phyloP scores from a whole-genome alignment of 495 filamentous ascomycete genomes.

The Lasiosphaeris hirsuta region DNA sequence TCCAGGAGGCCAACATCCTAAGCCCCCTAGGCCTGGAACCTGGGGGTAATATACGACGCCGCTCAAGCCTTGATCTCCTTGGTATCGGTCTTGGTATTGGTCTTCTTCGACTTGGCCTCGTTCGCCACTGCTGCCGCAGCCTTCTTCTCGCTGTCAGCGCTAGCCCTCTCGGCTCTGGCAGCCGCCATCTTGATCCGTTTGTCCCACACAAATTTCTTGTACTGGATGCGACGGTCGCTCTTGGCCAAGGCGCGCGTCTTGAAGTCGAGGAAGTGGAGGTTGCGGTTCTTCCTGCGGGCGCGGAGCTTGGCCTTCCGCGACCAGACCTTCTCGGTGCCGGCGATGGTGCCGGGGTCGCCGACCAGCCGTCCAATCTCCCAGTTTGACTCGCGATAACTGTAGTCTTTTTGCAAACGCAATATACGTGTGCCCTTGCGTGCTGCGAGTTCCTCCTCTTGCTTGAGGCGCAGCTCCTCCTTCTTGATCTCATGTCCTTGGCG shows the following conservation, averaged over 20 bases:
- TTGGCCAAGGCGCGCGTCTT: slow-evolving; percentile 26
- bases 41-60: background rate
- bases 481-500: slow-evolving; percentile 34
- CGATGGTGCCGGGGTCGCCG: slow-evolving; percentile 24
- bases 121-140: background rate
- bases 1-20: too few relatives aligned
- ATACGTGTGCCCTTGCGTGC: slow-evolving; percentile 34
- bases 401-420: slow-evolving; percentile 59
- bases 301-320: slow-evolving; percentile 31
- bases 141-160: slow-evolving; percentile 3
- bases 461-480: slow-evolving; percentile 22
- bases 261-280: slow-evolving; percentile 15
- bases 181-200: slow-evolving; percentile 17
- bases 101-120: background rate
- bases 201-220: slow-evolving; percentile 17
- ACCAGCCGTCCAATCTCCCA: slow-evolving; percentile 70
- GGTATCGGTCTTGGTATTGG: background rate
- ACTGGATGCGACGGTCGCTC: slow-evolving; percentile 20
- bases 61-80: background rate
- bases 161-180: slow-evolving; percentile 5
- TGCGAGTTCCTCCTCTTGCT: slow-evolving; percentile 18
- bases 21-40: too few relatives aligned
- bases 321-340: slow-evolving; percentile 27
- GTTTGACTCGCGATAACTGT: slow-evolving; percentile 80
- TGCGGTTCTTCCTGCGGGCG: slow-evolving; percentile 23